Evolutionary conservation across 306 rosid species (phyloP).

Genomic region (Sicyos edulis): DNA sequence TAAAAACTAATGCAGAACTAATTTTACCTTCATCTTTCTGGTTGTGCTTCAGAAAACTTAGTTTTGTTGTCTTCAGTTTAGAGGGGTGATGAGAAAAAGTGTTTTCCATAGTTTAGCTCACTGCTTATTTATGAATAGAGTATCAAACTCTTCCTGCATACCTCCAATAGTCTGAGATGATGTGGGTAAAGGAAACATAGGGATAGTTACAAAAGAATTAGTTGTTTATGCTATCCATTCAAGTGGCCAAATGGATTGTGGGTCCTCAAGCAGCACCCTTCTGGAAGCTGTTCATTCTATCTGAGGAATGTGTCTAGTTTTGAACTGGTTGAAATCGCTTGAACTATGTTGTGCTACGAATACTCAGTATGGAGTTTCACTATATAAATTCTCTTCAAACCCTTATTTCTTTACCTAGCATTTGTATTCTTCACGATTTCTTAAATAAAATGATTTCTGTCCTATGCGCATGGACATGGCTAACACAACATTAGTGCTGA

Average conservation of each 20-base stretch:
- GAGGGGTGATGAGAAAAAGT: slow-evolving; percentile 29
- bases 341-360: too few species aligned
- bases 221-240: slow-evolving; percentile 36
- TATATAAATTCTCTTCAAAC: too few species aligned
- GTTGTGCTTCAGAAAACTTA: slow-evolving; percentile 28
- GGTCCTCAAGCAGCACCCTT: slow-evolving; percentile 41
- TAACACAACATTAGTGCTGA: too few species aligned
- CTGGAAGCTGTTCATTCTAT: slow-evolving; percentile 12
- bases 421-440: too few species aligned
- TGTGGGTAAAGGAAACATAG: slow-evolving; percentile 42
- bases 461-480: too few species aligned
- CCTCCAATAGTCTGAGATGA: slow-evolving; percentile 26
- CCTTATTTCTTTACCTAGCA: too few species aligned
- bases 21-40: slow-evolving; percentile 22
- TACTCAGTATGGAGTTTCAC: too few species aligned
- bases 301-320: slow-evolving; percentile 17
- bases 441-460: too few species aligned
- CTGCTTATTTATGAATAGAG: slow-evolving; percentile 36
- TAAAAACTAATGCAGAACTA: slow-evolving; percentile 17
- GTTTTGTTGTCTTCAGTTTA: slow-evolving; percentile 39
- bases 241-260: slow-evolving; percentile 41
- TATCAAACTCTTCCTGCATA: slow-evolving; percentile 31
- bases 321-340: neutral
- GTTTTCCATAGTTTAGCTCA: slow-evolving; percentile 20
- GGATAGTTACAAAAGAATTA: slow-evolving; percentile 52